These are phyloP conservation scores for Penicillium sp. DNA, from an alignment of 2,329 filamentous ascomycete species.

Conservation along the genomic window DNA sequence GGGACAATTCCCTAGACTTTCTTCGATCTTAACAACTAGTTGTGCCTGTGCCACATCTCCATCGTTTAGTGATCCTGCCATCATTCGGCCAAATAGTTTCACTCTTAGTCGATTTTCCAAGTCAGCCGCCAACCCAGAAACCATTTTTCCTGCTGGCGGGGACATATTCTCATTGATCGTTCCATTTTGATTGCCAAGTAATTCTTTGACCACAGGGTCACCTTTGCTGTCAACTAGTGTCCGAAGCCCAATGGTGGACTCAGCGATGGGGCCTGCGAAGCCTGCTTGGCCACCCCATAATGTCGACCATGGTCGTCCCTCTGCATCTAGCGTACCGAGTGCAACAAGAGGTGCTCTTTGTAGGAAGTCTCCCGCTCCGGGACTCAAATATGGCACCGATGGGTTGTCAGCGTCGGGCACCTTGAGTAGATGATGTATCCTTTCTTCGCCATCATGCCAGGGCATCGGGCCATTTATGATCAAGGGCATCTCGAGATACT, in stretches of 20 bases:
- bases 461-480: background rate
- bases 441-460: background rate
- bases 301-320: conserved; percentile 71
- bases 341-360: conserved; percentile 67
- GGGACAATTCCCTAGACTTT: conserved; percentile 77
- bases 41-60: conserved; percentile 45
- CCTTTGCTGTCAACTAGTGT: conserved; percentile 59
- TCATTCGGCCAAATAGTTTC: conserved; percentile 70
- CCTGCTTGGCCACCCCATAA: conserved; percentile 74
- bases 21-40: conserved; percentile 67
- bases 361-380: conserved; percentile 49
- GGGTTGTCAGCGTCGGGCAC: background rate
- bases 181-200: background rate
- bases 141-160: conserved; percentile 48
- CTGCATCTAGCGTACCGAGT: conserved; percentile 67
- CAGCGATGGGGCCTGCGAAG: conserved; percentile 64
- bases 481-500: background rate
- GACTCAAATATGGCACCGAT: background rate
- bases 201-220: conserved; percentile 66
- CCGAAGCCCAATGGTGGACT: conserved; percentile 64
- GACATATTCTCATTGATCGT: conserved; percentile 52
- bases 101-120: conserved; percentile 68
- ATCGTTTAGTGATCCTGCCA: conserved; percentile 58
- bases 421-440: background rate
- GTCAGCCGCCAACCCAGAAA: conserved; percentile 64